Percentiles rank a stretch among this genome's conserved stretches.
These are phyloP conservation scores for Lathyrus sativus DNA, from an alignment of 306 rosid genomes.

Conservation along the genomic window DNA sequence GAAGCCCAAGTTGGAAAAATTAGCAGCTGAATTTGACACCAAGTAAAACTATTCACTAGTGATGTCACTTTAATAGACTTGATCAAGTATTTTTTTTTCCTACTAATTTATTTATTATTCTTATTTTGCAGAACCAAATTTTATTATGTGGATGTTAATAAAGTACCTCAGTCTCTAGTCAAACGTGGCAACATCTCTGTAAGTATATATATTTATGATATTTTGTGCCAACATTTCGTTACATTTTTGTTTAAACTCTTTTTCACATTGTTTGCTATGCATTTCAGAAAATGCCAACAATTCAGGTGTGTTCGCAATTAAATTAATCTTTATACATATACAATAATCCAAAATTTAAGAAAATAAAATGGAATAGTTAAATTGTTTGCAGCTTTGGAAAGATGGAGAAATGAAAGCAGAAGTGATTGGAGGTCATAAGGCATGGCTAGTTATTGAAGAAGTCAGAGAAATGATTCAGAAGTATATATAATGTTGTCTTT, in stretches of 20 bases:
- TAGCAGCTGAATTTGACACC: slow-evolving; percentile 74
- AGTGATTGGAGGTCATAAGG: slow-evolving; percentile 88
- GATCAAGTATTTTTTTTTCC: neutral
- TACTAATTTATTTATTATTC: slow-evolving; percentile 6
- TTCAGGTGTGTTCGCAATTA: slow-evolving; percentile 63
- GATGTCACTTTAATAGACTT: neutral
- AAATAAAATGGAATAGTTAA: slow-evolving; percentile 4
- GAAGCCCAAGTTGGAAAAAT: slow-evolving; percentile 92
- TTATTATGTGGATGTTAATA: slow-evolving; percentile 84
- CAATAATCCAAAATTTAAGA: neutral
- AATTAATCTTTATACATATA: neutral
- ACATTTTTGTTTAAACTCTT: neutral
- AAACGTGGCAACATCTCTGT: slow-evolving; percentile 86
- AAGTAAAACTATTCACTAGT: slow-evolving; percentile 48
- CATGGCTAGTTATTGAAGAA: slow-evolving; percentile 86
- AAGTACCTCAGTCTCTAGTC: slow-evolving; percentile 82
- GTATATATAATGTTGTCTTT: slow-evolving; percentile 39
- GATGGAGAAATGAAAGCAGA: slow-evolving; percentile 91
- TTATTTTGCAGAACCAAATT: slow-evolving; percentile 55
- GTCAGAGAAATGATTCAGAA: slow-evolving; percentile 76
- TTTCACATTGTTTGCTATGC: slow-evolving; percentile 7
- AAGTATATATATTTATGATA: slow-evolving; percentile 28
- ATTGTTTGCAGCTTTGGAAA: slow-evolving; percentile 73
- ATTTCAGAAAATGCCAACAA: slow-evolving; percentile 93
- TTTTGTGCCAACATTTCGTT: neutral